Base-by-base conservation (phyloP, 352 stramenopile genomes). In the Globisporangium irregulare region DNA sequence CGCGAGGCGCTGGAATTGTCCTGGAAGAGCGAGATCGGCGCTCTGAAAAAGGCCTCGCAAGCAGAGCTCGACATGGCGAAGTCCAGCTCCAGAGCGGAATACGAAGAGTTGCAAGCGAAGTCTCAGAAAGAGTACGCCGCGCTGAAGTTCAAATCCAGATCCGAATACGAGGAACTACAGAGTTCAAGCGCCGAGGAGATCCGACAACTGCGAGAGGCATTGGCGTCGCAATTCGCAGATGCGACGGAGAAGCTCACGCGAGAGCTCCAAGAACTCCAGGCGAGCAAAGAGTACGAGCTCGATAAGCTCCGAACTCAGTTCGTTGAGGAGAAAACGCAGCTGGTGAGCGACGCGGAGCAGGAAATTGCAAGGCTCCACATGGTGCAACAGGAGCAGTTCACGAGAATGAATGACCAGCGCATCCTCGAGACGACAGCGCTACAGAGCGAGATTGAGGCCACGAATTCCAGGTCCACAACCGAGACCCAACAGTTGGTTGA, bases 341-440 rank as follows among this genome's bases (percentile, higher is more conserved):
- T 84, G 18, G 24, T 67, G 7, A 64, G 73, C n/a, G 67, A 72
- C 24, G 46, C 65, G 29, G 55, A 41, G 18, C 69, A 80, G 22
- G 73, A 78, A 57, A 70, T 67, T 41, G 59, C 66, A 25, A 57
- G 73, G 4, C 50, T 80, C 24, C 66, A 66, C 3, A 78, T 80
- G 60, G 38, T 71, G 8, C 59, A 67, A 46, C 75, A 75, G 15
- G 77, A 84, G 1, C 75, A 82, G 51, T 67, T 75, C n/a, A 62
- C 60, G 7, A 69, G 65, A 41, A 64, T 79, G 36, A 71, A 77
- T 62, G 38, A 46, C 14, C 57, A 70, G 34, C 64, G 69, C 18
- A 48, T 43, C 51, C 36, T 56, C 4, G 76, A 82, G 61, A 77
- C 69, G 8, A 59, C 59, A 22, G 58, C 69, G 14, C 43, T 86